Conservation (phyloP, 225 moss, liverwort and hornwort species). For the Polytrichum formosum region DNA sequence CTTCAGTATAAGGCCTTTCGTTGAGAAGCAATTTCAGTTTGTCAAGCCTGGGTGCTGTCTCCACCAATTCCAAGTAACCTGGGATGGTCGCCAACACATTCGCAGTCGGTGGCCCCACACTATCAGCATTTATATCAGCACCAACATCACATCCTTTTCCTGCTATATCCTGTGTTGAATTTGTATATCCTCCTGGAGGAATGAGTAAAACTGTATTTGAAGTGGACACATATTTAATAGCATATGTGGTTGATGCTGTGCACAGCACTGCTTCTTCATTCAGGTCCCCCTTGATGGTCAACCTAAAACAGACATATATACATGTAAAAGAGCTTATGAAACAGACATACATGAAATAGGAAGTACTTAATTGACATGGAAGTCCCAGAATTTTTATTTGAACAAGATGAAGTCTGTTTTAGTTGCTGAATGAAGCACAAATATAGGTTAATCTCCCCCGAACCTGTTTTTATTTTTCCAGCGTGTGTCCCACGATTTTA, state of each 20-base stretch:
- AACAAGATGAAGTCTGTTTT: no score
- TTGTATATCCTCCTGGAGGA: slow-evolving; percentile 32
- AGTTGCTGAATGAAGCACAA: no score
- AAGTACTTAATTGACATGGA: no score
- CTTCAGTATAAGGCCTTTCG: slow-evolving; percentile 69
- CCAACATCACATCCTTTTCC: slow-evolving; percentile 2
- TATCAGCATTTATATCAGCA: slow-evolving; percentile 1
- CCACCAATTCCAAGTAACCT: slow-evolving; percentile 81
- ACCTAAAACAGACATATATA: slow-evolving; percentile 29
- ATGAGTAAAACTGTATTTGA: slow-evolving; percentile 91
- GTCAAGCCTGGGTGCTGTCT: slow-evolving; percentile 76
- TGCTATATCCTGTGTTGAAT: background rate
- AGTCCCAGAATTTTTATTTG: no score
- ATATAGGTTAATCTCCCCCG: no score
- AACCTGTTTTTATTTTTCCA: no score
- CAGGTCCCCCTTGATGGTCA: slow-evolving; percentile 69
- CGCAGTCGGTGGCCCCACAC: slow-evolving; percentile 22
- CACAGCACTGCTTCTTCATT: slow-evolving; percentile 91
- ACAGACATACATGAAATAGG: no score
- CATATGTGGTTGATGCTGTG: slow-evolving; percentile 74
- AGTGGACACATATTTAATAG: slow-evolving; percentile 90
- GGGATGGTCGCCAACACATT: slow-evolving; percentile 72
- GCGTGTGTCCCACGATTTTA: no score
- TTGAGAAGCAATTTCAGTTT: slow-evolving; percentile 60
- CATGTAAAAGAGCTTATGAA: no score